Evolutionary conservation across 805 yeast genomes (phyloP).

Genomic region (Scheffersomyces spartinae): DNA sequence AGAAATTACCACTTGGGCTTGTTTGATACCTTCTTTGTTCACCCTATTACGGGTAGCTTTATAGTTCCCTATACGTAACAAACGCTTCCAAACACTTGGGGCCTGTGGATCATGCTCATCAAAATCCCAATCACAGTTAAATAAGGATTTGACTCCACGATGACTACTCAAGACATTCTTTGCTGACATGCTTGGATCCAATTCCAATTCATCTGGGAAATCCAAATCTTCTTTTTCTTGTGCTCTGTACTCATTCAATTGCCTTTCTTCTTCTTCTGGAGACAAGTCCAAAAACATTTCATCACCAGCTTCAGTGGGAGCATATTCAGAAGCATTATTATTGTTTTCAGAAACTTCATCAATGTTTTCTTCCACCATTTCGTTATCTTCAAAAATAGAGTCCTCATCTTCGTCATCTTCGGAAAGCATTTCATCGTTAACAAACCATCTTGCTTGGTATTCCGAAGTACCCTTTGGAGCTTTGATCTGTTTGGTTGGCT

Average conservation of each 20-base stretch:
- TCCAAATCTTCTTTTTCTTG: constrained; percentile 76
- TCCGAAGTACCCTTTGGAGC: constrained; percentile 66
- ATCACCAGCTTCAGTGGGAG: constrained; percentile 35
- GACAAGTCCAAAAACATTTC: constrained; percentile 65
- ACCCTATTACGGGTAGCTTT: constrained; percentile 64
- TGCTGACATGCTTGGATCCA: constrained; percentile 66
- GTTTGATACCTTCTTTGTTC: constrained; percentile 42
- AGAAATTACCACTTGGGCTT: constrained; percentile 46
- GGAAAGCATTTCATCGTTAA: constrained; percentile 40
- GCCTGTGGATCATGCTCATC: constrained; percentile 69
- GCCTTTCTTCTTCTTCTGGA: constrained; percentile 76
- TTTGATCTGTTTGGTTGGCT: constrained; percentile 23
- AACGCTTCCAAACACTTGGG: constrained; percentile 70
- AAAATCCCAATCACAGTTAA: constrained; percentile 76
- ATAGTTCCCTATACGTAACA: constrained; percentile 65
- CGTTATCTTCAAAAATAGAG: constrained; percentile 28
- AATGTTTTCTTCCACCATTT: constrained; percentile 29
- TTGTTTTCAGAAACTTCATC: constrained; percentile 9
- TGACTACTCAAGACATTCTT: constrained; percentile 65
- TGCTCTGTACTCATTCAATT: constrained; percentile 54
- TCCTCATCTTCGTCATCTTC: constrained; percentile 34
- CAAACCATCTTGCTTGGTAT: constrained; percentile 66
- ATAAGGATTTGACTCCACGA: constrained; percentile 78
- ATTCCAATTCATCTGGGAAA: constrained; percentile 92
- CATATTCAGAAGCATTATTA: constrained; percentile 23